Evolutionary conservation across 805 yeast genomes (phyloP), one percentile per base, ranked within the genome.

Genomic region (Zygotorulaspora chibaensis): DNA sequence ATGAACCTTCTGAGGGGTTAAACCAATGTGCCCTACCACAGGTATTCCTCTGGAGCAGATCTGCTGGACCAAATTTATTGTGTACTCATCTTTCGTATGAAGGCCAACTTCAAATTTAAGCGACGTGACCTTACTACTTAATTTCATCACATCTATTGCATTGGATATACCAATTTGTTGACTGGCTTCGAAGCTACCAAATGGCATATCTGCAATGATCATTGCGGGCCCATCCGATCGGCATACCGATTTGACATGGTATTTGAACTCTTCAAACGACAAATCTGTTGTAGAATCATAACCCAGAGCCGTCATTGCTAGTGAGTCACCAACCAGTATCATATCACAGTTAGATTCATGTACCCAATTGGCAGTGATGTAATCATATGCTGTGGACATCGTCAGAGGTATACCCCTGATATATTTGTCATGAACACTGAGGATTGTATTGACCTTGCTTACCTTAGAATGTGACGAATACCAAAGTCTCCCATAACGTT

Each of bases 251-350:
- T 75, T 72, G 33, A 84, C 81, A 55, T 87, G 87, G 60, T 80
- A 84, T 26, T 84, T 63, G 68, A 88, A 87, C 62, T 93, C 91
- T 9, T 87, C 90, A 42, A 88, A 76, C 2, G 82, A 74, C 23
- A 93, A 67, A 56, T 85, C 85, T 48, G 83, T 80, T 0, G 98
- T 84, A 35, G 84, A 81, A 2, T 72, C 73, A 59, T 84, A 83
- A 0, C 99, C 99, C 51, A 87, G 72, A 0, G 95, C 76, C 1
- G 87, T 90, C 96, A 89, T 91, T 0, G 96, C 88, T 20, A 93
- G 68, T 0, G 97, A 90, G 64, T 91, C 99, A 2, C 99, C 99
- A 3, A 91, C 82, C 2, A 91, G 72, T 6, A 83, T 72, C 47
- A 83, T 73, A 55, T 91, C 97, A 2, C 80, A 73, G 0, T 76